Conservation (phyloP, 2,329 filamentous ascomycete genomes). For the Colletotrichum echinochloae region DNA sequence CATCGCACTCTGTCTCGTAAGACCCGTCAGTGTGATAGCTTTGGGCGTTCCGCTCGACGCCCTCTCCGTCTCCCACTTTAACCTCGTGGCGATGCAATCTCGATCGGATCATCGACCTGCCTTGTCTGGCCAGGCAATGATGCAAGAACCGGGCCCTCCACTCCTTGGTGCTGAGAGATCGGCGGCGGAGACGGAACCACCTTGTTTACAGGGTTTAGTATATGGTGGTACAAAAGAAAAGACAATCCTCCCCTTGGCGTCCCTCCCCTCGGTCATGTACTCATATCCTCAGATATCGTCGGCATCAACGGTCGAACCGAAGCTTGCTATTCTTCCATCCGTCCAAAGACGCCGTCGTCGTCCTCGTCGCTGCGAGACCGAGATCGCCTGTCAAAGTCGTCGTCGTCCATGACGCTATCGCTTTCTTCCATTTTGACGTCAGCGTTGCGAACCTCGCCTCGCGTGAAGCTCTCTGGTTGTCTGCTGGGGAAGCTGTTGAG, state of each 20-base stretch:
- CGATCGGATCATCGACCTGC: conserved; percentile 42
- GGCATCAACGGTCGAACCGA: conserved; percentile 32
- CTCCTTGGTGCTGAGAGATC: conserved; percentile 76
- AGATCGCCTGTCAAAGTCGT: conserved; percentile 72
- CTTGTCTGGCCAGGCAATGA: conserved; percentile 28
- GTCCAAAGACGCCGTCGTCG: conserved; percentile 94
- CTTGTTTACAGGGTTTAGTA: conserved; percentile 58
- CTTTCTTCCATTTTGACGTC: conserved; percentile 79
- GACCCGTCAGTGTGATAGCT: conserved; percentile 48
- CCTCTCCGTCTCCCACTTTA: conserved; percentile 74
- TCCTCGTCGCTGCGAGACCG: conserved; percentile 84
- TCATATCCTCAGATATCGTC: conserved; percentile 41
- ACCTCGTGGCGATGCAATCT: conserved; percentile 72
- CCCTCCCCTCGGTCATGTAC: conserved; percentile 43
- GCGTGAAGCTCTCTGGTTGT: conserved; percentile 75
- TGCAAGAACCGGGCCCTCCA: conserved; percentile 60
- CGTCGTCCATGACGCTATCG: conserved; percentile 72
- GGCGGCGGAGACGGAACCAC: conserved; percentile 72
- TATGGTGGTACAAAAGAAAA: conserved; percentile 65
- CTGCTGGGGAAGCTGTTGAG: conserved; percentile 72
- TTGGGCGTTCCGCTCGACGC: conserved; percentile 72
- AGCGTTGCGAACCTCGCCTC: conserved; percentile 63
- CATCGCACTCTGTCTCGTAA: conserved; percentile 38
- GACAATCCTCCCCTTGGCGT: conserved; percentile 45
- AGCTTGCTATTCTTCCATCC: conserved; percentile 84